These are phyloP conservation scores for Eucalyptus viminalis DNA, from an alignment of 345 rosid genomes.

Conservation along the genomic window DNA sequence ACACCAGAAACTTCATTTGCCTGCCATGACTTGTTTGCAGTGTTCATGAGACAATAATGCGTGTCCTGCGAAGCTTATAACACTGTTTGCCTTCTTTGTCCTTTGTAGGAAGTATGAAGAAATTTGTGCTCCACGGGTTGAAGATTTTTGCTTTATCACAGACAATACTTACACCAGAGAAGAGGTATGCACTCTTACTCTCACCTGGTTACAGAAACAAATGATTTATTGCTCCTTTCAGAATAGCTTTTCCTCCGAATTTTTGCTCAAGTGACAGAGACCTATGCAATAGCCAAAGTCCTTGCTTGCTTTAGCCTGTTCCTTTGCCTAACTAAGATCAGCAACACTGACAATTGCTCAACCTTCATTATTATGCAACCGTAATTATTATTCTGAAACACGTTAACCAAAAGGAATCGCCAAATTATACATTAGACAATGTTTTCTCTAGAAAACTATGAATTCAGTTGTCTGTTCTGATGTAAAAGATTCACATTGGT, in stretches of 20 bases:
- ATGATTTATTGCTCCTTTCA: not conserved
- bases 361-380: not conserved
- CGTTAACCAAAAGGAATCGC: not conserved
- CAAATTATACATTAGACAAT: not conserved
- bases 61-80: not conserved
- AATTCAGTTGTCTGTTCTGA: not conserved
- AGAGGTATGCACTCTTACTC: constrained; percentile 26
- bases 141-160: constrained; percentile 88
- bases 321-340: not conserved
- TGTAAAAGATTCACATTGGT: not conserved
- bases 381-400: not conserved
- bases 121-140: constrained; percentile 70
- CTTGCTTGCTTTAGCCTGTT: not conserved
- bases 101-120: constrained; percentile 79
- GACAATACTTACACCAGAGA: constrained; percentile 73
- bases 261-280: not conserved
- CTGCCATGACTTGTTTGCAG: not conserved
- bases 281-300: not conserved
- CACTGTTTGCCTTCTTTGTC: not conserved
- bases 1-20: not conserved
- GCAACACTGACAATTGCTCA: not conserved
- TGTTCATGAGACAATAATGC: not conserved
- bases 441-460: not conserved
- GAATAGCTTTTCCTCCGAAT: not conserved
- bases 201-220: not conserved